These are phyloP conservation scores for Stachybotrys echinatus DNA, from an alignment of 2,329 filamentous ascomycete genomes.

Conservation along the genomic window DNA sequence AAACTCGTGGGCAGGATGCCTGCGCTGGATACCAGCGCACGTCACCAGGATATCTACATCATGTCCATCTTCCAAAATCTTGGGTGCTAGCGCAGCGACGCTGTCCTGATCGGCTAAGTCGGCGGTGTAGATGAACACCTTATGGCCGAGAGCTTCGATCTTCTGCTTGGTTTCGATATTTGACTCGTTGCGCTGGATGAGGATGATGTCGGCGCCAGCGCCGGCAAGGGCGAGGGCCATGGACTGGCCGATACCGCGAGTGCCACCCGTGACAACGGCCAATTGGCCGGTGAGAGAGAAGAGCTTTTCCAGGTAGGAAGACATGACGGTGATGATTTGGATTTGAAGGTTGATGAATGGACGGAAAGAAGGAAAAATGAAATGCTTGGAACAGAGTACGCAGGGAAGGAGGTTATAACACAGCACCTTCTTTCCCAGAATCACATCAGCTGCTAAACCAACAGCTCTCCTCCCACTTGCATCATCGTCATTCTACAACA, in stretches of 20 bases:
- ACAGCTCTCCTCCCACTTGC: neutral
- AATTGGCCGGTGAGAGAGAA: conserved; percentile 12
- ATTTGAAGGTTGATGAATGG: neutral
- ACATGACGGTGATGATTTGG: conserved; percentile 4
- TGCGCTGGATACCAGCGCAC: conserved; percentile 61
- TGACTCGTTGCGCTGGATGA: conserved; percentile 13
- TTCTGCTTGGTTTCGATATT: conserved; percentile 12
- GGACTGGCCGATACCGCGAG: conserved; percentile 15
- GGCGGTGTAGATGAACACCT: conserved; percentile 11
- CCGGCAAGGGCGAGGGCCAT: conserved; percentile 14
- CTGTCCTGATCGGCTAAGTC: conserved; percentile 12
- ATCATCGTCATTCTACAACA: neutral
- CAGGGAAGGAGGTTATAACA: too few relatives aligned
- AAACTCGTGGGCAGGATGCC: conserved; percentile 59
- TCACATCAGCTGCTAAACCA: too few relatives aligned
- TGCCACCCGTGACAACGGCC: conserved; percentile 15
- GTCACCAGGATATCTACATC: conserved; percentile 56
- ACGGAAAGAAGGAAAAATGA: too few relatives aligned
- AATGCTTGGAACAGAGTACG: too few relatives aligned
- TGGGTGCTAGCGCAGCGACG: conserved; percentile 9
- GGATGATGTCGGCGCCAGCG: conserved; percentile 12
- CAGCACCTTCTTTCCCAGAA: too few relatives aligned
- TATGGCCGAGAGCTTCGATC: conserved; percentile 9
- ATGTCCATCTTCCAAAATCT: conserved; percentile 14
- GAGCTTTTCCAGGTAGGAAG: conserved; percentile 10